phyloP scores from a whole-genome alignment of 1,284 basidiomycete genomes.

The Sphagnurus paluster region DNA sequence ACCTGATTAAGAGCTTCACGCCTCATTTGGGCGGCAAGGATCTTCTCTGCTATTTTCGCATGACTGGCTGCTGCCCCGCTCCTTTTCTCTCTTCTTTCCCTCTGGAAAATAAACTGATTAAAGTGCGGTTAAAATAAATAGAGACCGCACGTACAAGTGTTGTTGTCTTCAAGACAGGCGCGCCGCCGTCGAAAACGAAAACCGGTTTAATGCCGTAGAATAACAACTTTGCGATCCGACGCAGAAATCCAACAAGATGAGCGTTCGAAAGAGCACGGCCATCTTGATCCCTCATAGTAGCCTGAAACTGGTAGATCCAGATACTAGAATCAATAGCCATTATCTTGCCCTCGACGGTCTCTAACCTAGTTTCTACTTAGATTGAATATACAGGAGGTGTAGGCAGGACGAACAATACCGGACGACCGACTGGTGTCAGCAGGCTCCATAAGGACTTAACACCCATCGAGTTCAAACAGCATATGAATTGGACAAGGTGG shows the following conservation, averaged over 20 bases:
- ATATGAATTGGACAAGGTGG: slow-evolving; percentile 3
- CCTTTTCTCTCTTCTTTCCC: slow-evolving; percentile 86
- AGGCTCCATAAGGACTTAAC: slow-evolving; percentile 94
- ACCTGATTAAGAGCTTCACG: slow-evolving; percentile 85
- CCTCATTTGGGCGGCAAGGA: slow-evolving; percentile 93
- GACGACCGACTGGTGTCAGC: slow-evolving; percentile 86
- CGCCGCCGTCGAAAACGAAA: slow-evolving; percentile 96
- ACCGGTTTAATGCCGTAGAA: slow-evolving; percentile 98
- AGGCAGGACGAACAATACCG: slow-evolving; percentile 64
- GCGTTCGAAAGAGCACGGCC: slow-evolving; percentile 91
- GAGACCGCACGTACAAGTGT: slow-evolving; percentile 69
- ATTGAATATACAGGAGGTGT: slow-evolving; percentile 4
- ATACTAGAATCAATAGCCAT: slow-evolving; percentile 99
- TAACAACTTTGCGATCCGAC: slow-evolving; percentile 91
- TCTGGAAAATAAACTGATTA: slow-evolving; percentile 41
- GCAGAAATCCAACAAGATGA: slow-evolving; percentile 92
- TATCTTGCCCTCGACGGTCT: slow-evolving; percentile 87
- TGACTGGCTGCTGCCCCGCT: slow-evolving; percentile 84
- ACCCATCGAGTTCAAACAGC: slow-evolving; percentile 61
- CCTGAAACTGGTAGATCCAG: slow-evolving; percentile 99
- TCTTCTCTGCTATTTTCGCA: slow-evolving; percentile 83
- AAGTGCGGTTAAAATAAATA: neutral
- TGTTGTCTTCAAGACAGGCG: slow-evolving; percentile 81
- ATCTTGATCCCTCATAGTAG: slow-evolving; percentile 98
- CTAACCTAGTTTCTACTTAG: slow-evolving; percentile 56